phyloP scores from a whole-genome alignment of 768 basidiomycete genomes.

The Boletus rubropictus region DNA sequence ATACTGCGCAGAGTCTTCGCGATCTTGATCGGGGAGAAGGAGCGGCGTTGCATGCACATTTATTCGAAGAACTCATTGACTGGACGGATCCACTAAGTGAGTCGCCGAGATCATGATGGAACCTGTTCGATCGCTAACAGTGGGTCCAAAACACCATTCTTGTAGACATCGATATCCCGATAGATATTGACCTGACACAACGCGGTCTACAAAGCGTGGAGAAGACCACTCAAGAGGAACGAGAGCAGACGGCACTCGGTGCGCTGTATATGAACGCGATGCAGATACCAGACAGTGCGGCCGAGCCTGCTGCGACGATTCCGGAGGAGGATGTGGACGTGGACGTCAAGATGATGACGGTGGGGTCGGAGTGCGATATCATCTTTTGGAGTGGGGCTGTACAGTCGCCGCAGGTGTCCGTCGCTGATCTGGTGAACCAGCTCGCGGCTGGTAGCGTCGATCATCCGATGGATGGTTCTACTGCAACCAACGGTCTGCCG shows the following conservation, averaged over 20 bases:
- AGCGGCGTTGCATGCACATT: conserved; percentile 72
- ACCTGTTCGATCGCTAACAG: conserved; percentile 20
- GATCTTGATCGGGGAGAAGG: conserved; percentile 87
- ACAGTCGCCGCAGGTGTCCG: conserved; percentile 38
- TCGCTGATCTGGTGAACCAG: conserved; percentile 66
- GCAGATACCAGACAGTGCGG: conserved; percentile 75
- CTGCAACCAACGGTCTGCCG: conserved; percentile 28
- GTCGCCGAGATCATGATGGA: conserved; percentile 27
- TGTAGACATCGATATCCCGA: conserved; percentile 59
- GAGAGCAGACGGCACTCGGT: conserved; percentile 70
- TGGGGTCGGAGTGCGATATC: conserved; percentile 61
- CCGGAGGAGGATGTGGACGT: conserved; percentile 66
- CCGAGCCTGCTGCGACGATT: conserved; percentile 56
- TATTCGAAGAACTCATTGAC: conserved; percentile 84
- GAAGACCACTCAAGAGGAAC: conserved; percentile 63
- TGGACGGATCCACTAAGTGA: conserved; percentile 81
- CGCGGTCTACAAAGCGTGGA: conserved; percentile 70
- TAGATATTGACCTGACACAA: conserved; percentile 45
- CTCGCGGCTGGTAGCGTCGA: conserved; percentile 44
- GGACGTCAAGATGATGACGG: conserved; percentile 58
- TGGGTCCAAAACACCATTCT: neutral
- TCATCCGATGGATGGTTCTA: conserved; percentile 34
- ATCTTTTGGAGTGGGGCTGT: conserved; percentile 53
- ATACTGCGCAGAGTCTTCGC: conserved; percentile 65
- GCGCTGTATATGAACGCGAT: conserved; percentile 66